A percentile compares a stretch with the other conserved stretches of the same genome.
Evolutionary conservation across 139 green algal species (phyloP).

Genomic region (Tetradesmus obliquus): DNA sequence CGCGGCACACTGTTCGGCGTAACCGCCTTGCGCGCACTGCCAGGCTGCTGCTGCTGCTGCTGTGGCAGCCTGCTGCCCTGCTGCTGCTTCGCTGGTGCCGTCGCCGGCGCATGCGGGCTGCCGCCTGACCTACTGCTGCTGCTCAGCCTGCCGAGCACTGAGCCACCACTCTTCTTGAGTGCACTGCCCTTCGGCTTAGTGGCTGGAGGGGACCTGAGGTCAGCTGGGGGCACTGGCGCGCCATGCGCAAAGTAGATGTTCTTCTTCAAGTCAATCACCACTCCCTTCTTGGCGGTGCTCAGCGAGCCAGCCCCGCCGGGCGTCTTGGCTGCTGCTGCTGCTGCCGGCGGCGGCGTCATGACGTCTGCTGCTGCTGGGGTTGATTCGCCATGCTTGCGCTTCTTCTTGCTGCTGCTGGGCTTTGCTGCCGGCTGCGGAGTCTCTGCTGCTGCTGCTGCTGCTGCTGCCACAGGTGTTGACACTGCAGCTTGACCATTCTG

Average conservation of each 20-base stretch:
- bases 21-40: background rate
- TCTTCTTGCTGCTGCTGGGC: conserved; percentile 12
- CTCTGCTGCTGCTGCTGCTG: background rate
- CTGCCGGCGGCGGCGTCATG: background rate
- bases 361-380: background rate
- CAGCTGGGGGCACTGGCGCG: conserved; percentile 67
- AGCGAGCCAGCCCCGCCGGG: background rate
- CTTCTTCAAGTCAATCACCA: conserved; percentile 78
- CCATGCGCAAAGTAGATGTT: conserved; percentile 85
- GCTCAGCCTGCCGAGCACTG: background rate
- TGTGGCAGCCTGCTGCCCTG: background rate
- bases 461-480: conserved; percentile 4
- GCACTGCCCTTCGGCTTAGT: conserved; percentile 71
- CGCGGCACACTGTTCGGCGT: conserved; percentile 37
- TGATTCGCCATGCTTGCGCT: background rate
- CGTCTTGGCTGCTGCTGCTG: conserved; percentile 11
- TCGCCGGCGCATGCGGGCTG: background rate
- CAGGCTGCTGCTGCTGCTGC: background rate
- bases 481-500: background rate
- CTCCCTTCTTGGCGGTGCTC: conserved; percentile 60
- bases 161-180: conserved; percentile 16
- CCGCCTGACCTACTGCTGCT: background rate
- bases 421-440: background rate
- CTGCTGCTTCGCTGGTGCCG: background rate
- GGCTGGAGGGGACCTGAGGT: conserved; percentile 81